Conservation (phyloP, 23 red algal genomes). For the Agarophyton chilense region DNA sequence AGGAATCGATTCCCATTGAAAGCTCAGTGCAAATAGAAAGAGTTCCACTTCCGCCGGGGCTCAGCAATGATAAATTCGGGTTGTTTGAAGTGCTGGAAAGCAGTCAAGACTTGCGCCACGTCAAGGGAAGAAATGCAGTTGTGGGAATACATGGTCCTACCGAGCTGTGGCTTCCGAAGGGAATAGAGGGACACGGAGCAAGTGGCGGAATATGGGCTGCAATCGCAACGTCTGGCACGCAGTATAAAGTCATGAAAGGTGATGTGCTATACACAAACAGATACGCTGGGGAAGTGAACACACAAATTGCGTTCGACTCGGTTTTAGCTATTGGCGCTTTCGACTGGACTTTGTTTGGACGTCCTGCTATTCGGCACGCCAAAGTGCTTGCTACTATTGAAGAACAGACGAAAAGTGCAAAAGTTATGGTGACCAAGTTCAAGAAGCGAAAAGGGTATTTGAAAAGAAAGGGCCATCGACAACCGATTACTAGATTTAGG, state of each 20-base stretch:
- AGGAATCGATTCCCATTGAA: background rate
- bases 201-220: conserved; percentile 71
- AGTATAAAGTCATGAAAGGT: conserved; percentile 69
- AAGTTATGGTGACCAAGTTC: conserved; percentile 56
- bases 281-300: conserved; percentile 51
- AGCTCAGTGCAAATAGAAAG: background rate
- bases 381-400: conserved; percentile 52
- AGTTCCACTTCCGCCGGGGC: conserved; percentile 42
- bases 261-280: conserved; percentile 71
- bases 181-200: conserved; percentile 24
- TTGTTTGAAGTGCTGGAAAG: conserved; percentile 29
- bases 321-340: conserved; percentile 50
- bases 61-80: conserved; percentile 12
- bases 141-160: conserved; percentile 60
- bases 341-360: conserved; percentile 65
- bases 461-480: conserved; percentile 69
- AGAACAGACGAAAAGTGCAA: conserved; percentile 54
- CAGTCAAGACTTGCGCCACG: background rate
- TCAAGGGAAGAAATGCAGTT: conserved; percentile 43
- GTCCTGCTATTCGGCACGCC: conserved; percentile 45
- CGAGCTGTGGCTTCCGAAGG: conserved; percentile 44
- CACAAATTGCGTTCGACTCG: conserved; percentile 28
- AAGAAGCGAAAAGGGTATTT: conserved; percentile 79
- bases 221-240: conserved; percentile 38
- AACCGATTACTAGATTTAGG: conserved; percentile 74